Conservation (phyloP, 163 green algal species). For the Trebouxia gelatinosa region DNA sequence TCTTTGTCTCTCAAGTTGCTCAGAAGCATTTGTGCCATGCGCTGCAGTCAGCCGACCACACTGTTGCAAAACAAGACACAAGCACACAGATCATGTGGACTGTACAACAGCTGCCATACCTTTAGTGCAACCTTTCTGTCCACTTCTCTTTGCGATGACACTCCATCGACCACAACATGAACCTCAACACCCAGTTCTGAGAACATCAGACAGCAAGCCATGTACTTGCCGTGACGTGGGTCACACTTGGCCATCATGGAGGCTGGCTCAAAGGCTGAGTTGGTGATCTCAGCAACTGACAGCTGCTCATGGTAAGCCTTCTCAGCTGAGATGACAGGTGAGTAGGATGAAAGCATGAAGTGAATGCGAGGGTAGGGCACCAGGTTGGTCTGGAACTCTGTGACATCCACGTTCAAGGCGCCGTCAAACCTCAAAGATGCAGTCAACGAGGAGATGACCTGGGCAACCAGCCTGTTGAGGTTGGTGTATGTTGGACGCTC, state of each 20-base stretch:
- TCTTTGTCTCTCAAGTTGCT: no score
- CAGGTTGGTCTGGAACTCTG: constrained; percentile 99
- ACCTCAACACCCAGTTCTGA: no score
- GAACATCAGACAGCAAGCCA: constrained; percentile 99
- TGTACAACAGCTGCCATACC: no score
- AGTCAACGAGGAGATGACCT: constrained; percentile 98
- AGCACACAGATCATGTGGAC: no score
- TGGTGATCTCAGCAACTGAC: constrained; percentile 98
- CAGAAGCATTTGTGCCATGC: no score
- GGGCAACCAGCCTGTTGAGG: constrained; percentile 94
- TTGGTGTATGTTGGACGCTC: constrained; percentile 99
- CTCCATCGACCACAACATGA: no score
- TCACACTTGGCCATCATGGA: constrained; percentile 99
- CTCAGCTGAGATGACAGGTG: constrained; percentile 97
- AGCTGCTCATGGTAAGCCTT: constrained; percentile 99
- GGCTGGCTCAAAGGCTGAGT: constrained; percentile 95
- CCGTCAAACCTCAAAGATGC: constrained; percentile 98
- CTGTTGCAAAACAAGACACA: no score
- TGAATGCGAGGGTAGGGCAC: constrained; percentile 99
- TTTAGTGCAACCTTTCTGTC: no score
- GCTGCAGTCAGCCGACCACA: no score
- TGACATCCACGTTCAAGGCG: constrained; percentile 98
- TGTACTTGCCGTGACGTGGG: constrained; percentile 98
- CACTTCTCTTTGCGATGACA: no score
- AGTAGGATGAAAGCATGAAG: constrained; percentile 99